A percentile compares a stretch with the other conserved stretches of the same genome.
phyloP scores from a whole-genome alignment of 352 stramenopile species.

The Sclerospora graminicola region DNA sequence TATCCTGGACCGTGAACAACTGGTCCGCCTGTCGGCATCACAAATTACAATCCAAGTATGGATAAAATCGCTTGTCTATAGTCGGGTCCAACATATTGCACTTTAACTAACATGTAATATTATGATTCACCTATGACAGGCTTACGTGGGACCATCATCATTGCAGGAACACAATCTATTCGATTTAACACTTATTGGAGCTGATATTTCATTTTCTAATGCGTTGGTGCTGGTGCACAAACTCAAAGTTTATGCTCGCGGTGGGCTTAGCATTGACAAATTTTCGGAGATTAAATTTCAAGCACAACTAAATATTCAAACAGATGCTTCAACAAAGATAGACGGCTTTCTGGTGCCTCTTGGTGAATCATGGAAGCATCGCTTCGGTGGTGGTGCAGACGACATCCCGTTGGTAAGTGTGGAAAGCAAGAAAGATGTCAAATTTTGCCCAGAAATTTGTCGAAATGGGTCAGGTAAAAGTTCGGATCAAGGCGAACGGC shows the following conservation, averaged over 20 bases:
- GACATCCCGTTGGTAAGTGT: conserved; percentile 20
- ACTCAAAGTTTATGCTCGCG: conserved; percentile 23
- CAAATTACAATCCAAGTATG: conserved; percentile 40
- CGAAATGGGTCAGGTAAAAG: conserved; percentile 30
- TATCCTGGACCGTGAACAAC: conserved; percentile 20
- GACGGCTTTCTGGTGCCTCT: conserved; percentile 39
- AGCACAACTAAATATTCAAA: conserved; percentile 19
- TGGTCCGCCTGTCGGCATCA: conserved; percentile 25
- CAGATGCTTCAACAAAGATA: conserved; percentile 20
- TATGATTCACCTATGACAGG: conserved; percentile 9
- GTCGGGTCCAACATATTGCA: background rate
- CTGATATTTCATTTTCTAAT: conserved; percentile 41
- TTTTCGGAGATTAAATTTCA: conserved; percentile 64
- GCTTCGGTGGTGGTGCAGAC: conserved; percentile 2
- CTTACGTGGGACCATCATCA: conserved; percentile 40
- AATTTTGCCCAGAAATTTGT: conserved; percentile 34
- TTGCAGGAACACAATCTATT: conserved; percentile 30
- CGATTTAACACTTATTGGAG: conserved; percentile 21
- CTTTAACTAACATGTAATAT: background rate
- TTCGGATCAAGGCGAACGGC: conserved; percentile 25
- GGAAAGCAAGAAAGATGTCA: conserved; percentile 26
- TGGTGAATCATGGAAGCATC: conserved; percentile 4
- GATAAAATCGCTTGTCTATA: background rate
- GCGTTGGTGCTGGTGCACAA: conserved; percentile 30
- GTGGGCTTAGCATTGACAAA: conserved; percentile 40